Conservation (phyloP, 192 early-diverging fungal genomes). For the Coemansia sp. region DNA sequence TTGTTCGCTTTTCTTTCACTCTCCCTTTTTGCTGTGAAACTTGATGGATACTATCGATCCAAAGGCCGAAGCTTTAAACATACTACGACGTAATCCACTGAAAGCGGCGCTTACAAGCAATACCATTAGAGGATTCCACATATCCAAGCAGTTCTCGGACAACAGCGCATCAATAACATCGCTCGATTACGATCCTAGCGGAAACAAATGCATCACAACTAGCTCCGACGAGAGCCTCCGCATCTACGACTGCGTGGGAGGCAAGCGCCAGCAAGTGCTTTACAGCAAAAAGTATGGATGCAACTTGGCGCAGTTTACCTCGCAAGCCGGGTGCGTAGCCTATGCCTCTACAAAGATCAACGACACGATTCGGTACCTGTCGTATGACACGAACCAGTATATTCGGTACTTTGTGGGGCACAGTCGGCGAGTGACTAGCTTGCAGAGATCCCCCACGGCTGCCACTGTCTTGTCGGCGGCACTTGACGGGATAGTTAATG, state of each 20-base stretch:
- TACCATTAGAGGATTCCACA: slow-evolving; percentile 22
- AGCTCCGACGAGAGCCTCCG: slow-evolving; percentile 84
- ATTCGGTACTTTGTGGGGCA: slow-evolving; percentile 93
- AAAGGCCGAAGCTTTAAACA: slow-evolving; percentile 15
- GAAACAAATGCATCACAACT: slow-evolving; percentile 74
- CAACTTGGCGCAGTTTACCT: slow-evolving; percentile 83
- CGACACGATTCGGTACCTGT: slow-evolving; percentile 91
- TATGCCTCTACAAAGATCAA: slow-evolving; percentile 95
- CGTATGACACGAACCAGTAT: slow-evolving; percentile 92
- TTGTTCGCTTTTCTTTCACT: background rate
- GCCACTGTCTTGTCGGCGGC: slow-evolving; percentile 62
- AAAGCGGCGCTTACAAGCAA: slow-evolving; percentile 20
- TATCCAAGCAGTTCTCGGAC: slow-evolving; percentile 75
- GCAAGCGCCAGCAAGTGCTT: slow-evolving; percentile 69
- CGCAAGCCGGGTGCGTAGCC: slow-evolving; percentile 71
- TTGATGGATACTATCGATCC: background rate
- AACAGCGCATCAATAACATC: slow-evolving; percentile 74
- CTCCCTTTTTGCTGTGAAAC: background rate
- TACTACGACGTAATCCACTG: slow-evolving; percentile 30
- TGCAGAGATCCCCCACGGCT: slow-evolving; percentile 77
- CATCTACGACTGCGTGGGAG: slow-evolving; percentile 77
- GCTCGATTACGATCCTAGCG: slow-evolving; percentile 75
- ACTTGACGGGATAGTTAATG: slow-evolving; percentile 68
- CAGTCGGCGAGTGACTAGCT: slow-evolving; percentile 64
- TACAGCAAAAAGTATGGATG: slow-evolving; percentile 98